Evolutionary conservation across 495 filamentous ascomycete species (phyloP), one percentile per base, ranked within the genome.

Genomic region (Pyronema omphalodes): DNA sequence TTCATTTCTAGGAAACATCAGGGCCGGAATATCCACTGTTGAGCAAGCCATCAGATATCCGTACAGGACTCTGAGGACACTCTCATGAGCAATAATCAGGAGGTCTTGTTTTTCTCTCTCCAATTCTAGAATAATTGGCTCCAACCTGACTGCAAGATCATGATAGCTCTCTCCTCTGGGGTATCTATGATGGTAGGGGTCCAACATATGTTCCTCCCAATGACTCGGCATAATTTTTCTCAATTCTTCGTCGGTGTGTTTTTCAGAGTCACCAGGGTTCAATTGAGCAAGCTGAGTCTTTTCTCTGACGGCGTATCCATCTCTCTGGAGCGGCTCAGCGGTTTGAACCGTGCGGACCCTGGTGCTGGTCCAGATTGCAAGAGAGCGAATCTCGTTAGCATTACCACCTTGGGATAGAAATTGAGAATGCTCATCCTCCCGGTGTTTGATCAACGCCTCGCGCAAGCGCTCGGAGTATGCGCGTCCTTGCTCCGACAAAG

Each of bases 11-110:
- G 91, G 88, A 63, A 99, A 99, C 56, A 86, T 83, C 54, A 99
- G 76, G 60, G 79, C 83, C 14, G 93, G 93, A 56, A 99, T 99
- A 60, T 93, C 87, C 58, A 79, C 81, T n/a, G 93, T 88, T 68
- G 86, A 87, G 69, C 93, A 96, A 55, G 93, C 93, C 93, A 96
- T 96, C 37, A 96, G 75, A 65, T 99, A 99, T 9, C 89, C 88
- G 64, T 96, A 99, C 19, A 99, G 72, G 41, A 99, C 93, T 47
- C 93, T 84, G 45, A 99, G 72, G 9, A 99, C 93, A 55, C 84
- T 89, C 67, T 99, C 93, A 64, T 99, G 93, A 11, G 93, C 93
- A 66, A 99, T 94, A 58, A 99, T 94, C 33, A 99, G 73, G 39
- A 99, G 73, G 67, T 99, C 93, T 55, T 93, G 93, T 64, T 94